phyloP scores from a whole-genome alignment of 2,329 filamentous ascomycete species.

The Paecilomyces formosus region DNA sequence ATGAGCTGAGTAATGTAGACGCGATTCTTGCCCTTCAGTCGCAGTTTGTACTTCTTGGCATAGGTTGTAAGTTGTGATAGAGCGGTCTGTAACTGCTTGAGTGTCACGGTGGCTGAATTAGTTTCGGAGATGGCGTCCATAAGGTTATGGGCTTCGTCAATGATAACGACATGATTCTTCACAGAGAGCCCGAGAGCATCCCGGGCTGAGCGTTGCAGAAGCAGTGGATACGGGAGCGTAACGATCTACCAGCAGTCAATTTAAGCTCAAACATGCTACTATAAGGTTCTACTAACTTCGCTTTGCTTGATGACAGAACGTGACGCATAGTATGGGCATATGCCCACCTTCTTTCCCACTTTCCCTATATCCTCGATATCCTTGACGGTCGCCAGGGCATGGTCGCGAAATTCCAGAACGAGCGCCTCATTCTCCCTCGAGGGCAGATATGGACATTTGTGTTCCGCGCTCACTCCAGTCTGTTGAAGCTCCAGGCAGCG shows the following conservation, averaged over 20 bases:
- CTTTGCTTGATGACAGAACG: conserved; percentile 71
- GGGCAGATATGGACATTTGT: conserved; percentile 69
- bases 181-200: conserved; percentile 82
- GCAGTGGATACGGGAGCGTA: conserved; percentile 82
- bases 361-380: conserved; percentile 87
- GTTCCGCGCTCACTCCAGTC: conserved; percentile 51
- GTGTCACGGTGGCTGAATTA: conserved; percentile 68
- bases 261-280: not conserved
- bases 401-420: conserved; percentile 76
- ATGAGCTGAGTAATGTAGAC: conserved; percentile 86
- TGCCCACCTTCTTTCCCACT: conserved; percentile 67
- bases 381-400: conserved; percentile 71
- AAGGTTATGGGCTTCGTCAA: conserved; percentile 95
- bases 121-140: conserved; percentile 91
- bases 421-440: conserved; percentile 66
- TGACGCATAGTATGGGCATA: conserved; percentile 97
- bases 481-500: conserved; percentile 86
- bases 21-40: conserved; percentile 81
- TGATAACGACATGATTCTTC: conserved; percentile 83
- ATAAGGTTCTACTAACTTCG: conserved; percentile 45
- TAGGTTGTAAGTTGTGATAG: conserved; percentile 73
- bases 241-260: conserved; percentile 52
- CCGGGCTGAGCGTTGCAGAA: conserved; percentile 78
- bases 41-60: conserved; percentile 78
- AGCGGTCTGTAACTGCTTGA: conserved; percentile 65